Evolutionary conservation across 306 rosid genomes (phyloP), one percentile per base, ranked within the genome.

Genomic region (Cicer yamashitae): DNA sequence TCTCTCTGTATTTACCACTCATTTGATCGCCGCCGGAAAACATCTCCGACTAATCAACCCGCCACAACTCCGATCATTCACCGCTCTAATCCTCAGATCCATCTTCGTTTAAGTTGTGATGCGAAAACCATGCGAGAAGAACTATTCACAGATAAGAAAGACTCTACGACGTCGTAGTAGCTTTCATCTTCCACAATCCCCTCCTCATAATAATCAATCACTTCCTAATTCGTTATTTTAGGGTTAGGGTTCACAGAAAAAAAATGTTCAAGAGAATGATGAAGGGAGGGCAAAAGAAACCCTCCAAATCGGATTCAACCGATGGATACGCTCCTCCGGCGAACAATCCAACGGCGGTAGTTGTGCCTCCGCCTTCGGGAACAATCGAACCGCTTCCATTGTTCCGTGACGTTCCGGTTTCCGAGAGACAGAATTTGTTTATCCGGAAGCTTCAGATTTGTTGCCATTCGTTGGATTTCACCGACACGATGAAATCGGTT

Each of bases 181-280:
- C 81, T 51, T 86, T 81, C 72, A 38, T 59, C 67, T 73, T 45
- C 77, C 37, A 50, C 46, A 41, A 63, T 67, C 74, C 77, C 68
- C 50, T 59, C 82, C 45, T 59, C 51, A 34, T 11, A 3, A 46
- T 7, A 30, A 30, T 30, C 63, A 69, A 74, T 83, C 81, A 46
- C 83, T 48, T 51, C 81, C 39, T 9, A 78, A 75, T 73, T 82
- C 82, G 73, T 84, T 68, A 83, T n/a, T 52, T 64, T 81, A 83
- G 94, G 87, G 84, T 86, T 89, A 85, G 89, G 91, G 91, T 83
- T 88, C 81, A 62, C 8, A 68, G 14, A 15, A 54, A 0, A 57
- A 75, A 67, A 75, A 91, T 94, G 98, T 91, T 94, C 65, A 90
- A 88, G 93, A 89, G 87, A 75, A 86, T 94, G 62, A 94, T 91